These are phyloP conservation scores for Noccaea bulbosa DNA, from an alignment of 345 rosid genomes.

Conservation along the genomic window DNA sequence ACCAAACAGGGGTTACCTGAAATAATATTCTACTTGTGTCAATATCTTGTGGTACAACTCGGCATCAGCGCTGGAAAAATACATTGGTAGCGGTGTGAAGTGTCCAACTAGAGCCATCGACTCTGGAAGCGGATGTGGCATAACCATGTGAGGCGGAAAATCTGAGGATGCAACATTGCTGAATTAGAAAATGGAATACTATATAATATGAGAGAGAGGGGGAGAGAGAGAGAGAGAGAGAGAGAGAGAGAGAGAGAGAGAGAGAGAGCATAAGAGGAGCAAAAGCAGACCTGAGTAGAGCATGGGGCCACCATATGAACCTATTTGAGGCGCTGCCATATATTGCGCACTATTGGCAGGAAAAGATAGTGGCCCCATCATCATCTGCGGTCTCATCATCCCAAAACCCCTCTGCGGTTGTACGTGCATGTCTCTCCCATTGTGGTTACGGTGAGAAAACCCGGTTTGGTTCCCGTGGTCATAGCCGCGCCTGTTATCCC, in stretches of 20 bases:
- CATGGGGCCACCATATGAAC: constrained; percentile 44
- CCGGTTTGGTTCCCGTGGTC: constrained; percentile 25
- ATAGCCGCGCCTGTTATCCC: constrained; percentile 33
- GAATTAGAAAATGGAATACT: neutral
- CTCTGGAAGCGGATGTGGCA: constrained; percentile 35
- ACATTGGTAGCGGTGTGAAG: constrained; percentile 26
- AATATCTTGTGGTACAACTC: constrained; percentile 45
- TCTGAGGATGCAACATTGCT: constrained; percentile 25
- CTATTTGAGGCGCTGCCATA: constrained; percentile 35
- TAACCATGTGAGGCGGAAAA: constrained; percentile 17
- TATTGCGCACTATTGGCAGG: constrained; percentile 30
- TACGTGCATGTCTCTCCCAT: constrained; percentile 36
- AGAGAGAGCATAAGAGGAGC: constrained; percentile 12
- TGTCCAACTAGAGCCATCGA: constrained; percentile 34
- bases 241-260: constrained; percentile 4
- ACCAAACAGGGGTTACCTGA: constrained; percentile 60
- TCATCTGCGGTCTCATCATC: constrained; percentile 38
- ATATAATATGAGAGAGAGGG: neutral
- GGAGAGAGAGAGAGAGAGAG: constrained; percentile 20
- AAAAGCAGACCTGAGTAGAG: constrained; percentile 28
- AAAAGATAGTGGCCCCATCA: constrained; percentile 43
- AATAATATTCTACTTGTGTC: constrained; percentile 80
- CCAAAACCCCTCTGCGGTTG: constrained; percentile 31
- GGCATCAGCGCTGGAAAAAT: constrained; percentile 29
- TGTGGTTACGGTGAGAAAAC: constrained; percentile 21